phyloP scores from a whole-genome alignment of 129 eudicot genomes.

The Heracleum sosnowskyi region DNA sequence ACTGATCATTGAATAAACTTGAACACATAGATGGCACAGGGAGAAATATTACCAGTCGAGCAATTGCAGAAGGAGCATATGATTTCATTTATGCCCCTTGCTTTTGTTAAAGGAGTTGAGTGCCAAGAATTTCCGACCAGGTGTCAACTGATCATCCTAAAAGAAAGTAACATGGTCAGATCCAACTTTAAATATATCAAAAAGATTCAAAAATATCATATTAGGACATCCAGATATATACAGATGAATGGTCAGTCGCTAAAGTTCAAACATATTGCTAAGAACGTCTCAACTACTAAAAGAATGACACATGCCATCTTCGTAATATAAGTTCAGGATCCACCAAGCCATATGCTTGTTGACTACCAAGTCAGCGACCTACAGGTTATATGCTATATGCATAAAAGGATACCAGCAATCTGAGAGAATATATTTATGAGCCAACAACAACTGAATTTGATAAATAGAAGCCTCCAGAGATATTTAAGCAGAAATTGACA shows the following conservation, averaged over 20 bases:
- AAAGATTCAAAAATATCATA: not conserved
- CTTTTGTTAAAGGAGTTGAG: constrained; percentile 65
- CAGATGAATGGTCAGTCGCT: not conserved
- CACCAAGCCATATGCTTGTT: not conserved
- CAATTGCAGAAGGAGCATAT: not conserved
- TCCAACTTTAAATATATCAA: not conserved
- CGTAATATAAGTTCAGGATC: not conserved
- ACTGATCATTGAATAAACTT: not conserved
- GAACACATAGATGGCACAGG: not conserved
- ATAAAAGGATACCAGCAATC: not conserved
- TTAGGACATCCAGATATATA: not conserved
- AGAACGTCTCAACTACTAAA: not conserved
- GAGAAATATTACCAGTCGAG: constrained; percentile 16
- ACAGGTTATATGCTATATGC: not conserved
- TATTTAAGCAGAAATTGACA: not conserved
- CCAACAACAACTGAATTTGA: not conserved
- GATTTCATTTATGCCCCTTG: constrained; percentile 54
- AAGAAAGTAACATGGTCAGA: constrained; percentile 11
- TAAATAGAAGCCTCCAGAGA: not conserved
- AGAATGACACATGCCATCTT: not conserved
- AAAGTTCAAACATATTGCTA: not conserved
- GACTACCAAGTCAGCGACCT: not conserved
- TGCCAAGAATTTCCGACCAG: constrained; percentile 58
- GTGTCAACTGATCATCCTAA: constrained; percentile 67
- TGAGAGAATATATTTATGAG: too few species aligned